Conservation (phyloP, 441 rosid species). For the Arabidopsis lyrata region DNA sequence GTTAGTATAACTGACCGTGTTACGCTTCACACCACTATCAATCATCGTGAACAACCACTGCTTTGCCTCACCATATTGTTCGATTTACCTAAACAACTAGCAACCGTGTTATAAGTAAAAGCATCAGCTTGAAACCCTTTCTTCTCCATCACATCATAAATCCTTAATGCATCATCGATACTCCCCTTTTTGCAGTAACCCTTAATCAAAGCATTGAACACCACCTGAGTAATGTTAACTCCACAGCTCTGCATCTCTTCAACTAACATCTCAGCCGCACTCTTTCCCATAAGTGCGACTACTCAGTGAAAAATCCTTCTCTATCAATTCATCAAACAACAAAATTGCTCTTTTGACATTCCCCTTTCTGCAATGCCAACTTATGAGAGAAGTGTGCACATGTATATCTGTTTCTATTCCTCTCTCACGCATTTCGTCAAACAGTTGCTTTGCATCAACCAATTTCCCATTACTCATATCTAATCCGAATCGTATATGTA, state of each 20-base stretch:
- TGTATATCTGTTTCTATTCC: slow-evolving; percentile 57
- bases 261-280: slow-evolving; percentile 70
- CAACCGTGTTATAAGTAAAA: slow-evolving; percentile 68
- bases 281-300: slow-evolving; percentile 76
- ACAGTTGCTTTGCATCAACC: slow-evolving; percentile 65
- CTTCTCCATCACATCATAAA: slow-evolving; percentile 67
- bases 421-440: slow-evolving; percentile 77
- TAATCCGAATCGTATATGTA: slow-evolving; percentile 65
- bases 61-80: slow-evolving; percentile 69
- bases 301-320: slow-evolving; percentile 64
- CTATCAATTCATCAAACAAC: slow-evolving; percentile 76
- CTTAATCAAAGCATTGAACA: slow-evolving; percentile 68
- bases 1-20: slow-evolving; percentile 64
- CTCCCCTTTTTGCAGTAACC: slow-evolving; percentile 73
- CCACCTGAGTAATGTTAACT: slow-evolving; percentile 55
- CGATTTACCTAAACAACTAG: slow-evolving; percentile 58
- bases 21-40: slow-evolving; percentile 57
- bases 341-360: slow-evolving; percentile 63
- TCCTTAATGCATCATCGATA: slow-evolving; percentile 65
- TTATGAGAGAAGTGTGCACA: slow-evolving; percentile 66
- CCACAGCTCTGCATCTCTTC: slow-evolving; percentile 74
- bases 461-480: slow-evolving; percentile 56
- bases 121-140: slow-evolving; percentile 73
- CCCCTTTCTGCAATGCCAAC: slow-evolving; percentile 61
- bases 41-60: slow-evolving; percentile 60